Base-by-base conservation (phyloP, 805 yeast species). In the Hyphopichia homilentoma region DNA sequence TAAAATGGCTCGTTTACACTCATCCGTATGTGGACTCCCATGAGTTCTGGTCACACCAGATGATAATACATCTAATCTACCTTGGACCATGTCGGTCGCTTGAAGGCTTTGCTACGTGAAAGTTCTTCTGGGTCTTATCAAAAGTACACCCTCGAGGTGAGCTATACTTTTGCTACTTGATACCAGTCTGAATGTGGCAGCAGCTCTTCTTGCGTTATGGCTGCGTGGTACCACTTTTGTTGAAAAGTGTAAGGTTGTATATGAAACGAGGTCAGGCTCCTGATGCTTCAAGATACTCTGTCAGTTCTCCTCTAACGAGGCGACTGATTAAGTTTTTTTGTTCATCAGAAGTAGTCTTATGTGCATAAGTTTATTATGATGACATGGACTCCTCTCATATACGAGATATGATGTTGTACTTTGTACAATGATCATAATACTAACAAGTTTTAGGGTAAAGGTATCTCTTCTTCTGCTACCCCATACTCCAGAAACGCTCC, bases 1-100 rank as follows among this genome's bases (percentile, higher is more conserved):
- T 80, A 84, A 77, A 70, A 90, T 90, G 98, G 98, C 95, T 89
- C 96, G 98, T 79, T 81, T 90, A 89, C 97, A 90, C 87, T 84
- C 96, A 76, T 75, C 84, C 71, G 94, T 84, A 84, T 78, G 94
- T 84, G 70, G 46, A n/a, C n/a, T n/a, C n/a, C n/a, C n/a, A n/a
- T n/a, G n/a, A n/a, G n/a, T n/a, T n/a, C n/a, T n/a, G n/a, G n/a
- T n/a, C n/a, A n/a, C n/a, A n/a, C n/a, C n/a, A n/a, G n/a, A n/a
- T n/a, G n/a, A n/a, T n/a, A n/a, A n/a, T n/a, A n/a, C n/a, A n/a
- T n/a, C n/a, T n/a, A n/a, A n/a, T n/a, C n/a, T n/a, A n/a, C n/a
- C n/a, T n/a, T n/a, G 41, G 39, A 29, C 35, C 41, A 21, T 28
- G 35, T 36, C 29, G 30, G 42, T 35, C 21, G 30, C 27, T n/a